Percentiles rank a stretch among this genome's conserved stretches.
Evolutionary conservation across 2,329 filamentous ascomycete species (phyloP).

Genomic region (Aureobasidium leucospermi): DNA sequence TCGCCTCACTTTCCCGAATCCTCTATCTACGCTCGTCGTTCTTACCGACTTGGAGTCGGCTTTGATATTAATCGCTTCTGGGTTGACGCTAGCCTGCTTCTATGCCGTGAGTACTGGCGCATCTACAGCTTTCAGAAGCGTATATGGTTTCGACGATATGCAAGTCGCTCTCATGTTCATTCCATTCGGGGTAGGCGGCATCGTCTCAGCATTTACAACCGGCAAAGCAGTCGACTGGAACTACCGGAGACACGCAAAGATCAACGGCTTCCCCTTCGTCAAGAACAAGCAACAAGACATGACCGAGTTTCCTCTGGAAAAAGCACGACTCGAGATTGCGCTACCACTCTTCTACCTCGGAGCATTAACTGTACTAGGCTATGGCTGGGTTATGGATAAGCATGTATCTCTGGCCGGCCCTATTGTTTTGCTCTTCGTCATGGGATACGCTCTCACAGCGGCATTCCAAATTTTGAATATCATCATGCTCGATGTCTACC

Average conservation of each 20-base stretch:
- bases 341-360: constrained; percentile 30
- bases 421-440: constrained; percentile 22
- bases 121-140: constrained; percentile 28
- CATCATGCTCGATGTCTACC: constrained; percentile 40
- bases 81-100: constrained; percentile 34
- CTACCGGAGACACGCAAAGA: constrained; percentile 31
- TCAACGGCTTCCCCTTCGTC: constrained; percentile 26
- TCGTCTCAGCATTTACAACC: constrained; percentile 33
- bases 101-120: constrained; percentile 36
- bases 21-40: constrained; percentile 22
- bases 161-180: constrained; percentile 38
- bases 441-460: constrained; percentile 32
- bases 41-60: constrained; percentile 28
- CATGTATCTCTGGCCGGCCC: constrained; percentile 23
- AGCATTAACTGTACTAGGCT: constrained; percentile 29
- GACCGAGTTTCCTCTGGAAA: constrained; percentile 36
- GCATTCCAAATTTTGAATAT: constrained; percentile 40
- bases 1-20: constrained; percentile 23
- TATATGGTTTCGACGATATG: constrained; percentile 35
- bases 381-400: constrained; percentile 35
- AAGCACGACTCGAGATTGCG: constrained; percentile 34
- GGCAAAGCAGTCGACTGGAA: constrained; percentile 38
- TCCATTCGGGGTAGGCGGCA: constrained; percentile 34
- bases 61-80: constrained; percentile 32
- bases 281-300: constrained; percentile 32